Conservation (phyloP, 345 rosid species). For the Camelina sativa region DNA sequence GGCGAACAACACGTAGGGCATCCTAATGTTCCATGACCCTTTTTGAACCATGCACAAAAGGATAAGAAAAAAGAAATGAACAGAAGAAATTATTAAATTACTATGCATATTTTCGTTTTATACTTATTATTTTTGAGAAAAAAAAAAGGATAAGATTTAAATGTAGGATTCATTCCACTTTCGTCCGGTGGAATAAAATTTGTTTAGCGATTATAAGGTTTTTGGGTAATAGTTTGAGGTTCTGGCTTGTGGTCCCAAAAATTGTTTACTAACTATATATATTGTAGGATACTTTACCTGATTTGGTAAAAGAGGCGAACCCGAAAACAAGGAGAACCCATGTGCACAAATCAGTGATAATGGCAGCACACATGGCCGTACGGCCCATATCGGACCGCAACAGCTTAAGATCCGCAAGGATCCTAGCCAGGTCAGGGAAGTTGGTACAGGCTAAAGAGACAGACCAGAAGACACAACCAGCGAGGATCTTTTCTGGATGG, state of each 20-base stretch:
- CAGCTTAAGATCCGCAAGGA: constrained; percentile 68
- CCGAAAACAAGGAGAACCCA: constrained; percentile 60
- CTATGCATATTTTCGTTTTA: background rate
- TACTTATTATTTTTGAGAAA: background rate
- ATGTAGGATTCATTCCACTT: background rate
- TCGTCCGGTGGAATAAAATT: background rate
- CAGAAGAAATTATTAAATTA: background rate
- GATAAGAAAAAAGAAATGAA: background rate
- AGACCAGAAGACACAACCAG: constrained; percentile 59
- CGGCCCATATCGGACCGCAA: constrained; percentile 66
- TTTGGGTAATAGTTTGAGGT: background rate
- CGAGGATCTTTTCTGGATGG: constrained; percentile 31
- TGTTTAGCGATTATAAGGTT: background rate
- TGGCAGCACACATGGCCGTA: constrained; percentile 62
- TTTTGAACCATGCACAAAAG: background rate
- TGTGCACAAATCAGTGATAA: constrained; percentile 54
- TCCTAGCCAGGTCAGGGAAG: constrained; percentile 61
- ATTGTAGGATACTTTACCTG: constrained; percentile 8
- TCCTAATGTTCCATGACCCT: constrained; percentile 42
- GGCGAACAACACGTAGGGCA: constrained; percentile 34
- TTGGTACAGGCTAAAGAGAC: constrained; percentile 64
- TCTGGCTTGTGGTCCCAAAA: background rate
- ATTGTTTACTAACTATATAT: background rate
- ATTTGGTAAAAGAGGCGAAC: constrained; percentile 40
- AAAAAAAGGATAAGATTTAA: background rate